Evolutionary conservation across 2,329 filamentous ascomycete species (phyloP), one percentile per base, ranked within the genome.

Genomic region (Byssoonygena ceratinophila): DNA sequence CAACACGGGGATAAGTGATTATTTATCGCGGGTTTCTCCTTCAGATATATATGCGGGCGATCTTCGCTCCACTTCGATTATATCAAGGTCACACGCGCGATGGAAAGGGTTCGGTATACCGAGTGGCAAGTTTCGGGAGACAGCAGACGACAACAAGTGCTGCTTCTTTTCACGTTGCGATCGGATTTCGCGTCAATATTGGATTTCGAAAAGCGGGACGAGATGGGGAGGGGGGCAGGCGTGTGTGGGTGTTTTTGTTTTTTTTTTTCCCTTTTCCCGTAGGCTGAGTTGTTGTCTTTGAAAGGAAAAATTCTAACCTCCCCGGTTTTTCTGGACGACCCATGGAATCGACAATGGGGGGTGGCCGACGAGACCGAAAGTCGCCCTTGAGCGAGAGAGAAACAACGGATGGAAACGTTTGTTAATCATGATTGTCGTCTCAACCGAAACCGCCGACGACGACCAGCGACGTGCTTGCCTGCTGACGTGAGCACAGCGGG

Each of bases 161-260:
- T n/a, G n/a, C n/a, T n/a, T n/a, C n/a, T n/a, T 44, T 23, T 5
- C 27, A 31, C 23, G 41, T 16, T 29, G 41, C 25, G 25, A 16
- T 44, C 41, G n/a, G 41, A n/a, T 29, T 44, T 44, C 41, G 41
- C 41, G 41, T 44, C 41, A 43, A 27, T 16, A 43, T 27, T 43
- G 39, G 22, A 34, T 29, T 40, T 22, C 16, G 22, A 25, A 12
- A 43, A 25, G 39, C 20, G 22, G 39, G 39, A 43, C 37, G 34
- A 40, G 7, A 8, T n/a, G 37, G 22, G 22, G 39, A 23, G 22
- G 22, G 20, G 32, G 32, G 32, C 12, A 12, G 39, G 3, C 3
- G 4, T 43, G 20, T 43, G 20, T 23, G 39, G 8, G 18, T 29
- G 27, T 29, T 18, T 43, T n/a, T n/a, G n/a, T n/a, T n/a, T n/a